Percentiles rank a stretch among this genome's conserved stretches.
phyloP scores from a whole-genome alignment of 169 alveolate species.

The Cryptosporidium baileyi region DNA sequence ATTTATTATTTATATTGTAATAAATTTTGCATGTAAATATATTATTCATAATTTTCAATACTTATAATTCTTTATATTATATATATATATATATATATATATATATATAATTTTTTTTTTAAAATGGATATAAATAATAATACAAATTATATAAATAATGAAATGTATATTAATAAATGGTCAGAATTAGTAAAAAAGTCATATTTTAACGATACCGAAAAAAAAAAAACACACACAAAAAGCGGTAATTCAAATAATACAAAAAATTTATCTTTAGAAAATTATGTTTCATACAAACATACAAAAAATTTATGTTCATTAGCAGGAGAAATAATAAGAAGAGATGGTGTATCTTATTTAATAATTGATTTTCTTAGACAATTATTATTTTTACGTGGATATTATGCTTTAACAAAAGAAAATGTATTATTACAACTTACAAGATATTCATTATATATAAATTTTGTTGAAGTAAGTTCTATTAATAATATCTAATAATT shows the following conservation, averaged over 20 bases:
- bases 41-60: too few relatives aligned
- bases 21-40: too few relatives aligned
- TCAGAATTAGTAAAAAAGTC: conserved; percentile 11
- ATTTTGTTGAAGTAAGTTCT: conserved; percentile 54
- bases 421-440: conserved; percentile 8
- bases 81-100: too few relatives aligned
- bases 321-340: conserved; percentile 36
- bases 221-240: not conserved
- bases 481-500: not conserved
- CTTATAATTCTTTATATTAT: too few relatives aligned
- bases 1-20: too few relatives aligned
- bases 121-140: too few relatives aligned
- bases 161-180: conserved; percentile 10
- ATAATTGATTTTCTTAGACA: conserved; percentile 37
- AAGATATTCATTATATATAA: conserved; percentile 21
- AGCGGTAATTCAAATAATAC: not conserved
- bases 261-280: not conserved
- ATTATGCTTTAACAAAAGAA: conserved; percentile 9
- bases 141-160: too few relatives aligned
- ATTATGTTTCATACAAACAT: conserved; percentile 5
- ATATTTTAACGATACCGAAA: not conserved
- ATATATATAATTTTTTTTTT: too few relatives aligned
- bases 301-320: conserved; percentile 29
- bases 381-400: conserved; percentile 31
- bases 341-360: conserved; percentile 50